phyloP scores from a whole-genome alignment of 1,139 yeast species.

The Suhomyces ambrosiae region DNA sequence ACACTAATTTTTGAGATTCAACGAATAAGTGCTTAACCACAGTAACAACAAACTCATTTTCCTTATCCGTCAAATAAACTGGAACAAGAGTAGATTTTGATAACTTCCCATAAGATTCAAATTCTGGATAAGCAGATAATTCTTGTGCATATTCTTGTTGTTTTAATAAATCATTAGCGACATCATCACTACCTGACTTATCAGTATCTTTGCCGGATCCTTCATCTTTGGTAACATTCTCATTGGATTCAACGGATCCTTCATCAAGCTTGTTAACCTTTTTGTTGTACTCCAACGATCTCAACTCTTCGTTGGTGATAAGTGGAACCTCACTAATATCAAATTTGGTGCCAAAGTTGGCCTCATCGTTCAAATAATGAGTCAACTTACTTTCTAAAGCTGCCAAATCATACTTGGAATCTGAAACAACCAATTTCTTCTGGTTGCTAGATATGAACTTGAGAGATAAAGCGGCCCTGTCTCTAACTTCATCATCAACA shows the following conservation, averaged over 20 bases:
- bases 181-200: conserved; percentile 24
- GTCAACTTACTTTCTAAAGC: conserved; percentile 78
- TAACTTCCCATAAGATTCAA: conserved; percentile 69
- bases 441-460: conserved; percentile 58
- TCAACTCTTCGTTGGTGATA: conserved; percentile 63
- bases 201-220: conserved; percentile 19
- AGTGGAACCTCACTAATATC: conserved; percentile 68
- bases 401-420: conserved; percentile 69
- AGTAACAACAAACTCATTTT: conserved; percentile 88
- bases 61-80: conserved; percentile 81
- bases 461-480: conserved; percentile 88
- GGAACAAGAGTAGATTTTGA: conserved; percentile 66
- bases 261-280: conserved; percentile 56
- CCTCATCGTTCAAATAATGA: conserved; percentile 63
- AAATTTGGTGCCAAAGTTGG: conserved; percentile 65
- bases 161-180: conserved; percentile 48
- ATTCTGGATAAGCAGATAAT: conserved; percentile 67
- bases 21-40: conserved; percentile 81
- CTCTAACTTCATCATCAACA: conserved; percentile 96
- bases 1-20: conserved; percentile 66
- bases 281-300: conserved; percentile 58
- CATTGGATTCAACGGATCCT: conserved; percentile 28
- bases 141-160: conserved; percentile 69
- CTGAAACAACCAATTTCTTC: conserved; percentile 64
- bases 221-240: conserved; percentile 17